Evolutionary conservation across 129 eudicot species (phyloP).

Genomic region (Kitagawia praeruptora): DNA sequence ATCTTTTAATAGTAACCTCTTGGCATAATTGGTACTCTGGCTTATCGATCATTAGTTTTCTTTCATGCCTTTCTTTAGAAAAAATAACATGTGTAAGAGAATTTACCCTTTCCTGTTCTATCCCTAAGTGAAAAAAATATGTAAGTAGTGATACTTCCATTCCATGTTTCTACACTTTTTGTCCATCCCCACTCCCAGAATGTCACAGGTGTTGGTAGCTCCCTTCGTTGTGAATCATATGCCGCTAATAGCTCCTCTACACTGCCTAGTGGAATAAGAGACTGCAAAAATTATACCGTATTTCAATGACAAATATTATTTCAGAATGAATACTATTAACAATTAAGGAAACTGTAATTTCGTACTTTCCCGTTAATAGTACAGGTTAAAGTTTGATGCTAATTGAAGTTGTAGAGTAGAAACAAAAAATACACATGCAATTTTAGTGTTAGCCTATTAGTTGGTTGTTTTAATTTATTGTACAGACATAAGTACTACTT

Average conservation of each 20-base stretch:
- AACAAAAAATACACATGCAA: background rate
- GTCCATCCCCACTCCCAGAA: conserved; percentile 99
- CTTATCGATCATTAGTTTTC: no score
- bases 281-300: conserved; percentile 36
- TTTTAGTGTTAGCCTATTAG: background rate
- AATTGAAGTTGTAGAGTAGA: background rate
- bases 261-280: conserved; percentile 92
- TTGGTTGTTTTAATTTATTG: background rate
- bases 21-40: no score
- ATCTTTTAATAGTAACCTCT: no score
- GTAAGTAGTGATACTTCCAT: conserved; percentile 34
- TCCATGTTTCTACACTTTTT: conserved; percentile 98
- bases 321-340: background rate
- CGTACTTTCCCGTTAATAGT: background rate
- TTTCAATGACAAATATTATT: background rate
- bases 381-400: background rate
- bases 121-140: no score
- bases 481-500: background rate
- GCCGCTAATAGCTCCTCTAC: conserved; percentile 93
- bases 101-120: no score
- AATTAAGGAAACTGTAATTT: background rate
- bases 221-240: conserved; percentile 90
- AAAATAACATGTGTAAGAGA: no score
- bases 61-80: no score
- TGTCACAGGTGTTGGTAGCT: conserved; percentile 83